phyloP scores from a whole-genome alignment of 768 basidiomycete species.

The Termitomyces sp. region DNA sequence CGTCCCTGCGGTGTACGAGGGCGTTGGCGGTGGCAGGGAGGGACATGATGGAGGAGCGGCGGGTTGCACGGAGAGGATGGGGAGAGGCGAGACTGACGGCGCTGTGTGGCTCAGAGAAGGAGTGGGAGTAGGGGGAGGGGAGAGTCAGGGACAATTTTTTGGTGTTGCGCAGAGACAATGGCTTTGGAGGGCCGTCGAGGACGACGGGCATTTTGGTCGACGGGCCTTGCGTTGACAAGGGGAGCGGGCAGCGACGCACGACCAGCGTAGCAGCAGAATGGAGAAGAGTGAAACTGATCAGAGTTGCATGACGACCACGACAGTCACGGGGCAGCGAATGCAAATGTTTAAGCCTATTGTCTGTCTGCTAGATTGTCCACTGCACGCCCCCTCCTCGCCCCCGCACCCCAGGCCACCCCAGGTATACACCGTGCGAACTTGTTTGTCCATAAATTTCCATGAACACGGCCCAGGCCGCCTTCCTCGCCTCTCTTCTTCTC shows the following conservation, averaged over 20 bases:
- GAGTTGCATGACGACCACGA: conserved; percentile 1
- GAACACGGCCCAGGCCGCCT: conserved; percentile 53
- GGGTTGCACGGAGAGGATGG: conserved; percentile 21
- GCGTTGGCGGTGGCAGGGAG: conserved; percentile 52
- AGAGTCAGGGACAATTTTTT: conserved; percentile 72
- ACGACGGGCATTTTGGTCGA: conserved; percentile 24
- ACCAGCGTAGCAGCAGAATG: conserved; percentile 17
- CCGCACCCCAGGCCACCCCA: neutral
- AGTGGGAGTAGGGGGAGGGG: conserved; percentile 52
- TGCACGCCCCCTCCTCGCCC: too few relatives aligned
- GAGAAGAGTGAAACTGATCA: conserved; percentile 16
- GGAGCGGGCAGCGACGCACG: conserved; percentile 6
- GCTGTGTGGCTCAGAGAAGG: conserved; percentile 29
- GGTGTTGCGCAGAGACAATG: conserved; percentile 55
- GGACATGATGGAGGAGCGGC: conserved; percentile 69
- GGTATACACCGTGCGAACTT: conserved; percentile 6
- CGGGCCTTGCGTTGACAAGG: conserved; percentile 16
- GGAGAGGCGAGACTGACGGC: conserved; percentile 20
- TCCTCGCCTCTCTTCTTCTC: conserved; percentile 45
- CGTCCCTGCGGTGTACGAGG: conserved; percentile 58
- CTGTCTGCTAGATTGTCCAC: too few relatives aligned
- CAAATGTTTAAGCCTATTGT: too few relatives aligned
- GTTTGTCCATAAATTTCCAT: conserved; percentile 23
- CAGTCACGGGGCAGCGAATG: neutral
- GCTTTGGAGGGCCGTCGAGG: conserved; percentile 50